These are phyloP conservation scores for Trichoderma harzianum DNA, from an alignment of 2,329 filamentous ascomycete species.

Conservation along the genomic window DNA sequence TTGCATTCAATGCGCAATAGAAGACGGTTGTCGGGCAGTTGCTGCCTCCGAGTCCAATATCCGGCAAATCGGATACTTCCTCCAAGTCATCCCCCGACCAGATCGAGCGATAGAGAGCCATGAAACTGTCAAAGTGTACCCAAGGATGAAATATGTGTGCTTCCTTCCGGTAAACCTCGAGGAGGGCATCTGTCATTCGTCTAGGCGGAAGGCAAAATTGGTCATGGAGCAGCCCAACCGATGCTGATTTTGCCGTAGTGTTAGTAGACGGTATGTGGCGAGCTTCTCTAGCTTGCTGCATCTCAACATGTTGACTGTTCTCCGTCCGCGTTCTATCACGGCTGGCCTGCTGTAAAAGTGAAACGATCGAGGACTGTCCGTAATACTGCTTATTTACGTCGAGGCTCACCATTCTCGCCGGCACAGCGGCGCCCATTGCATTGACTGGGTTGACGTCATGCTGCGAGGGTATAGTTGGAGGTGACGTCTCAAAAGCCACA, in stretches of 20 bases:
- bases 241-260: neutral
- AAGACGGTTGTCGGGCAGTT: neutral
- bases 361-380: neutral
- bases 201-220: neutral
- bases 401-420: neutral
- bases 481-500: neutral
- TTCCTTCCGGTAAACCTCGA: neutral
- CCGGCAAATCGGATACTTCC: neutral
- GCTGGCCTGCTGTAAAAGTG: neutral
- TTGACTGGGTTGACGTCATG: neutral
- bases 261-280: neutral
- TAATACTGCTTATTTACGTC: neutral
- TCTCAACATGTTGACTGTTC: neutral
- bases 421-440: neutral
- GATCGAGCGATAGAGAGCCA: neutral
- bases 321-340: neutral
- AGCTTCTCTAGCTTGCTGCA: neutral
- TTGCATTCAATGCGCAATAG: neutral
- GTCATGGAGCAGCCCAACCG: neutral
- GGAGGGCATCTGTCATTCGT: neutral
- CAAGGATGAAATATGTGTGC: neutral
- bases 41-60: neutral
- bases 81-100: neutral
- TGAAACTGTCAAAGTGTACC: neutral
- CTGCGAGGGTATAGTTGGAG: neutral